A percentile compares a stretch with the other conserved stretches of the same genome.
These are phyloP conservation scores for Oxyria digyna DNA, from an alignment of 148 eudicot genomes.

Conservation along the genomic window DNA sequence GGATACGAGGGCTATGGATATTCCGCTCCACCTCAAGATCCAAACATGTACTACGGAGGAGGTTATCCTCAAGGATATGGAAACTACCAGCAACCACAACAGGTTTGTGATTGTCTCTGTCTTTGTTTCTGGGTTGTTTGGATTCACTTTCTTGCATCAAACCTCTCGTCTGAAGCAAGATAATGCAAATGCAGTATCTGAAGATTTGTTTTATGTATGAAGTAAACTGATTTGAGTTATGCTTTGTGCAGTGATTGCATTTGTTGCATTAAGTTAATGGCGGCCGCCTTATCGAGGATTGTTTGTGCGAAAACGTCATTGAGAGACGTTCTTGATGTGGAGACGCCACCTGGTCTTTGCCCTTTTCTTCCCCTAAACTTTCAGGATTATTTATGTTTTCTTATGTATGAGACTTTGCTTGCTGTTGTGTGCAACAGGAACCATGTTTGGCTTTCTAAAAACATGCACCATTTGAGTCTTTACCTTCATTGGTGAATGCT, in stretches of 20 bases:
- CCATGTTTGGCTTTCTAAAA: not conserved
- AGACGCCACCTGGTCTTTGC: not conserved
- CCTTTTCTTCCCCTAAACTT: not conserved
- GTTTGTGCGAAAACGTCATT: not conserved
- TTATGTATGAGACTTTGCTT: not conserved
- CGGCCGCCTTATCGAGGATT: not conserved
- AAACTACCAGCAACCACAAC: constrained; percentile 83
- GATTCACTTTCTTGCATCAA: not conserved
- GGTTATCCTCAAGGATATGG: constrained; percentile 72
- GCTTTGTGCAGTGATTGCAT: not conserved
- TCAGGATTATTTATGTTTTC: not conserved
- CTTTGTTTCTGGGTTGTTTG: not conserved
- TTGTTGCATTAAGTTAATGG: not conserved
- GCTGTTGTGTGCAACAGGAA: not conserved
- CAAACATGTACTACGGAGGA: constrained; percentile 58
- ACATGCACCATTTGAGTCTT: not conserved
- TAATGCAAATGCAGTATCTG: no score
- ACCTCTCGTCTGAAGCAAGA: no score
- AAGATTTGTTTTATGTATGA: no score
- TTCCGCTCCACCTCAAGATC: constrained; percentile 72
- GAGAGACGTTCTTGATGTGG: not conserved
- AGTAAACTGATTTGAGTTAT: not conserved
- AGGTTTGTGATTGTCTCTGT: constrained; percentile 25
- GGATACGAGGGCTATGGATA: constrained; percentile 80
- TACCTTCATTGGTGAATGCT: not conserved